Conservation (phyloP, 2,329 filamentous ascomycete species). For the Exophiala lecanii-corni region DNA sequence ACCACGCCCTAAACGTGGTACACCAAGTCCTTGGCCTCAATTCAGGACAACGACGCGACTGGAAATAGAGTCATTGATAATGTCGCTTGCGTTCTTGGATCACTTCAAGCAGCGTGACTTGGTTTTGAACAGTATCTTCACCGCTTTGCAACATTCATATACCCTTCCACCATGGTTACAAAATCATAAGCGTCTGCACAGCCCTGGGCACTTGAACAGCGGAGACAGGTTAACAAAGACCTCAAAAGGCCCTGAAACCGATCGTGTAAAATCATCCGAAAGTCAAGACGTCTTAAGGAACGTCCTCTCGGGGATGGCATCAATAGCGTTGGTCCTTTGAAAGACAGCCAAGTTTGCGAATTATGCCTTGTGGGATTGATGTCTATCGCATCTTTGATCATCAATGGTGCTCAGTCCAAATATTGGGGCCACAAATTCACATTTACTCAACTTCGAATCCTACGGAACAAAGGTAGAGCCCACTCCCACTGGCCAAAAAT, state of each 20-base stretch:
- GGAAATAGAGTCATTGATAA: slow-evolving; percentile 13
- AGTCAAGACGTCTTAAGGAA: not conserved
- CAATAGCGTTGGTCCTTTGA: too few species aligned
- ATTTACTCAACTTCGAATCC: slow-evolving; percentile 8
- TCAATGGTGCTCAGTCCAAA: not conserved
- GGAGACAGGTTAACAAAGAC: slow-evolving; percentile 4
- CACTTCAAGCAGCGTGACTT: slow-evolving; percentile 14
- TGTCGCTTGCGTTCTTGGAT: slow-evolving; percentile 14
- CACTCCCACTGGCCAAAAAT: slow-evolving; percentile 14
- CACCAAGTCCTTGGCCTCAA: not conserved
- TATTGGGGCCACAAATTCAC: slow-evolving; percentile 7
- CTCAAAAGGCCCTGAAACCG: not conserved
- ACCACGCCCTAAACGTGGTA: not conserved
- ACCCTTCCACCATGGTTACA: slow-evolving; percentile 8
- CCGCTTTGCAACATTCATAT: slow-evolving; percentile 18
- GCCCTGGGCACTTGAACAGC: slow-evolving; percentile 7
- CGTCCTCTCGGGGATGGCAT: not conserved
- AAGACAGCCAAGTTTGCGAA: slow-evolving; percentile 13
- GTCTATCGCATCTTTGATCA: slow-evolving; percentile 12
- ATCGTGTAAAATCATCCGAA: not conserved
- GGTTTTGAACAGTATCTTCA: slow-evolving; percentile 13
- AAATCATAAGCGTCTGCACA: not conserved
- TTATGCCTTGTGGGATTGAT: slow-evolving; percentile 16
- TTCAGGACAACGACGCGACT: slow-evolving; percentile 4
- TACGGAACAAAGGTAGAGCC: slow-evolving; percentile 15